Evolutionary conservation across 768 basidiomycete species (phyloP), one percentile per base, ranked within the genome.

Genomic region (Xerocomellus chrysenteron): DNA sequence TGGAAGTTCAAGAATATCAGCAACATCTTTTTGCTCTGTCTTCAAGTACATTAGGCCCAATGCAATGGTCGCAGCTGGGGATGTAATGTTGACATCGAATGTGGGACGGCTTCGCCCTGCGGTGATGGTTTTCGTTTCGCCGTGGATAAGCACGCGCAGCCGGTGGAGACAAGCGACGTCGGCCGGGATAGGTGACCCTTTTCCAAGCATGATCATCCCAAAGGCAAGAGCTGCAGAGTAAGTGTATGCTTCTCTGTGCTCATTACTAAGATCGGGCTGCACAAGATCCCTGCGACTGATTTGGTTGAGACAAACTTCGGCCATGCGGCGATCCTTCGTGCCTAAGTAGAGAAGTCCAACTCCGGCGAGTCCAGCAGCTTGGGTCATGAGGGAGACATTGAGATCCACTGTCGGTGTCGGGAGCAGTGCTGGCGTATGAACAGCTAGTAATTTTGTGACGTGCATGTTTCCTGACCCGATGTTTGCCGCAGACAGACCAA

Each of bases 121-220:
- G 36, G 69, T 53, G 33, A 74, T 65, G 11, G 76, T 69, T 46
- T 79, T 78, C 7, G 79, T 74, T 65, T 90, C 84, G 11, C 94
- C 91, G 52, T 90, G 88, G 46, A 96, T 81, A 35, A 94, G 79
- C n/a, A 83, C 70, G 39, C 83, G 85, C 45, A 98, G 73, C 28
- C 86, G 83, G 33, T 81, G 79, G 17, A 95, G 73, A 47, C 91
- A 76, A 12, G 79, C 76, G 55, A 86, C 72, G 61, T 97, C 95
- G 1, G 91, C 91, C 2, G 90, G 89, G 35, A 88, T 85, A 9
- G 80, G 78, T 0, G 84, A 79, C 2, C 97, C 95, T 63, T 86
- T 87, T 7, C 92, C 95, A 16, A 98, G 82, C 89, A 98, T 96
- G 72, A 96, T 88, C 85, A 97, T 90, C 5, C 97, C 97, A 66